Percentiles rank a stretch among this genome's conserved stretches.
phyloP scores from a whole-genome alignment of 2,329 filamentous ascomycete genomes.

The Colletotrichum spaethianum region DNA sequence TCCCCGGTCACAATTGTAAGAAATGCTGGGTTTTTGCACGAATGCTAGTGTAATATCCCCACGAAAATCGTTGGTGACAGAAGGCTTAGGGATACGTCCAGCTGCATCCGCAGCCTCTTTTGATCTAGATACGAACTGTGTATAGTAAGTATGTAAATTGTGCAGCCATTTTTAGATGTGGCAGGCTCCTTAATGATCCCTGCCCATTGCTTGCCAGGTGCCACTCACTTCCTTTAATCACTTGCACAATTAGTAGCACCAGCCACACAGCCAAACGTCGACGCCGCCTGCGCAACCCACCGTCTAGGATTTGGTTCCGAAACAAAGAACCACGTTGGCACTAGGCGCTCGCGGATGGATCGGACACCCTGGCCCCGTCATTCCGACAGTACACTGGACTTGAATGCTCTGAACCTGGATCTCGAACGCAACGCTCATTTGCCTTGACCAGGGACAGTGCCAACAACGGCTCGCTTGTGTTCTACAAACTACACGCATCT shows the following conservation, averaged over 20 bases:
- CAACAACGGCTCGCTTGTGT: neutral
- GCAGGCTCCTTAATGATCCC: neutral
- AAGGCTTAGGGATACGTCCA: neutral
- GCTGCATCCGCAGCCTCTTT: neutral
- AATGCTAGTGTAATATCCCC: neutral
- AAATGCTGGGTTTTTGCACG: neutral
- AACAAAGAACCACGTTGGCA: constrained; percentile 32
- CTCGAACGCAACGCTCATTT: constrained; percentile 9
- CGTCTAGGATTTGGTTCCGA: constrained; percentile 3
- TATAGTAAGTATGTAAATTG: too few species aligned
- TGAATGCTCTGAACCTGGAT: neutral
- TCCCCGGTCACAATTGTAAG: too few species aligned
- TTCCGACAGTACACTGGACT: constrained; percentile 10
- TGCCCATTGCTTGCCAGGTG: neutral
- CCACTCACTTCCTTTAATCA: neutral
- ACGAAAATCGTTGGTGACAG: too few species aligned
- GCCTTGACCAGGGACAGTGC: neutral
- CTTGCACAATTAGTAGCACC: constrained; percentile 1
- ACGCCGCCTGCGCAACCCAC: neutral
- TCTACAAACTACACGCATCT: neutral
- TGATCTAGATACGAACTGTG: too few species aligned
- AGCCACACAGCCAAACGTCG: constrained; percentile 15
- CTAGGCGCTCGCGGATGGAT: constrained; percentile 9
- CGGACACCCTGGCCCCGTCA: constrained; percentile 41
- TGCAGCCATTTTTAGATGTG: constrained; percentile 24